A percentile compares a stretch with the other conserved stretches of the same genome.
phyloP scores from a whole-genome alignment of 257 asterid genomes.

The Lithospermum erythrorhizon region DNA sequence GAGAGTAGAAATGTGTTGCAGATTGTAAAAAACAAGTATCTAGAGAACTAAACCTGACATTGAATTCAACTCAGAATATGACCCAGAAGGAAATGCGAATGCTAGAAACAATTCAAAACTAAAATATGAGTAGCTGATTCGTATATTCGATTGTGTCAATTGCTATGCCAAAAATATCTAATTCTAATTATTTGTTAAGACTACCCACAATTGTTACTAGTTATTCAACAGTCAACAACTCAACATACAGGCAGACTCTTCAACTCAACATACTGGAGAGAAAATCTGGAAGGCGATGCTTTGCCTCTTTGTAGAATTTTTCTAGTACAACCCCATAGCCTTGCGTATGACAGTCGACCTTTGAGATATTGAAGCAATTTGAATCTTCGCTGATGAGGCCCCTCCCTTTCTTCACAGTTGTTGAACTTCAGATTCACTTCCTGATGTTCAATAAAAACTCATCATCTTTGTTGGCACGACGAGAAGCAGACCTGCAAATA shows the following conservation, averaged over 20 bases:
- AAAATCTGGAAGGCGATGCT: constrained; percentile 1
- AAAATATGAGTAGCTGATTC: background rate
- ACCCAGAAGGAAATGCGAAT: no score
- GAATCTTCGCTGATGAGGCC: constrained; percentile 13
- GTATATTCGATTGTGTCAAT: background rate
- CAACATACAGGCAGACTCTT: background rate
- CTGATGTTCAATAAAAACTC: background rate
- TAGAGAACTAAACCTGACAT: no score
- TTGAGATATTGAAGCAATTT: constrained; percentile 21
- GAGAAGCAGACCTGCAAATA: background rate
- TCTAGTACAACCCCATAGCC: constrained; percentile 11
- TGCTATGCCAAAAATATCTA: background rate
- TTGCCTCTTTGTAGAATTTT: background rate
- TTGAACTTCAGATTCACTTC: background rate
- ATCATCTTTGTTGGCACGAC: background rate
- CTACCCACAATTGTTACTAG: background rate
- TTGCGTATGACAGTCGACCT: constrained; percentile 24
- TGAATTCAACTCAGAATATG: no score
- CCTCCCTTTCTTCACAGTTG: constrained; percentile 10
- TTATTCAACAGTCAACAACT: background rate
- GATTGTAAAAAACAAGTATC: no score
- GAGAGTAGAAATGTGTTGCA: no score
- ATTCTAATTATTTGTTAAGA: background rate
- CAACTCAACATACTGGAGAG: constrained; percentile 1
- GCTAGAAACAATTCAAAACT: no score